Conservation (phyloP, 2,329 filamentous ascomycete species). For the Neopestalotiopsis sp. region DNA sequence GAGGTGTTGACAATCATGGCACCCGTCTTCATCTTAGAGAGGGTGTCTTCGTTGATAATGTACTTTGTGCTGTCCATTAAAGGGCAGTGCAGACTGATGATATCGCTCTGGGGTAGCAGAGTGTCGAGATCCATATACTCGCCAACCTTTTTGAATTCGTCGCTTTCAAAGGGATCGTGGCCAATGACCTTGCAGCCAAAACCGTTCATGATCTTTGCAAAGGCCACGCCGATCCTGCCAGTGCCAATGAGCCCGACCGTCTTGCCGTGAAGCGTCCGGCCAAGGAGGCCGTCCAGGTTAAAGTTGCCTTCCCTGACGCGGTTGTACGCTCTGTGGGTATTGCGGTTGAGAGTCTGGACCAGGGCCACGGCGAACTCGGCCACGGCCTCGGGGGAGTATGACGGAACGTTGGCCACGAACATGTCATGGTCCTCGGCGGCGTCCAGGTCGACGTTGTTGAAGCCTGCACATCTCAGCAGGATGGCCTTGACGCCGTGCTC, state of each 20-base stretch:
- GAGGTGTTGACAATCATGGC: slow-evolving; percentile 72
- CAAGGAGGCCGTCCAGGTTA: slow-evolving; percentile 66
- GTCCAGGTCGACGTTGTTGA: slow-evolving; percentile 68
- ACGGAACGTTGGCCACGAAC: slow-evolving; percentile 69
- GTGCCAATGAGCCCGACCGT: slow-evolving; percentile 71
- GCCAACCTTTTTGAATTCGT: slow-evolving; percentile 55
- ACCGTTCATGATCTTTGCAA: slow-evolving; percentile 65
- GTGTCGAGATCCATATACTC: slow-evolving; percentile 58
- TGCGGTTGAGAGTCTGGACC: slow-evolving; percentile 70
- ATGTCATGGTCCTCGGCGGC: slow-evolving; percentile 59
- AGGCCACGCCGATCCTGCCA: slow-evolving; percentile 67
- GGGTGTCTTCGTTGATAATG: slow-evolving; percentile 60
- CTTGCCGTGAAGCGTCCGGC: slow-evolving; percentile 65
- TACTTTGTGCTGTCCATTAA: slow-evolving; percentile 63
- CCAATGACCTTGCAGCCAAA: slow-evolving; percentile 69
- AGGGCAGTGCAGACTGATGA: slow-evolving; percentile 71
- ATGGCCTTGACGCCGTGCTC: slow-evolving; percentile 58
- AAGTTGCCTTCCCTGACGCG: slow-evolving; percentile 74
- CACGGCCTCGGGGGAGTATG: slow-evolving; percentile 72
- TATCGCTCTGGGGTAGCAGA: slow-evolving; percentile 61
- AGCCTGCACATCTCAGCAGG: slow-evolving; percentile 70
- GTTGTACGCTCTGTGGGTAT: slow-evolving; percentile 71
- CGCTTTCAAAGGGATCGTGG: slow-evolving; percentile 59
- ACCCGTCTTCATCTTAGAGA: slow-evolving; percentile 61
- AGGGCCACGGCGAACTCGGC: slow-evolving; percentile 73